Evolutionary conservation across 805 yeast species (phyloP), one percentile per base, ranked within the genome.

Genomic region (Candida stauntonica): DNA sequence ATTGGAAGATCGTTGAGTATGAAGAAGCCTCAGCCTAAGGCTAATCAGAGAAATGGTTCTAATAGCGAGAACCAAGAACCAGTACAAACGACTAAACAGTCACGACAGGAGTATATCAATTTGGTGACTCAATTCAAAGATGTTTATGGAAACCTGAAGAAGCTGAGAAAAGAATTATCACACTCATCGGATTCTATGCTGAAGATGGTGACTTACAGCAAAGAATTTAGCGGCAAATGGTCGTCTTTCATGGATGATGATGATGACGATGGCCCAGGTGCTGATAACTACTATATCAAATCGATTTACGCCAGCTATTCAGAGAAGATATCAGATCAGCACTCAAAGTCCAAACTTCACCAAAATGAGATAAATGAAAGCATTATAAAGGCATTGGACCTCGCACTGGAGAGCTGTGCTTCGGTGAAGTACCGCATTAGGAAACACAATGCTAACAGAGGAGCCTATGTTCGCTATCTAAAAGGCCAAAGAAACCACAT

Each of bases 401-500:
- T 42, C 18, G 33, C 57, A 1, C 27, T 60, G 15, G 52, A 54
- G 11, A 38, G 41, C 14, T 62, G 63, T 38, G 40, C 51, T 1
- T 31, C 42, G 6, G 58, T 60, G 1, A 51, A 47, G 33, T 26
- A 36, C 2, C 52, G 50, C 18, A 46, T 65, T 15, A 57, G 55
- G 41, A 64, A 57, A 38, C 57, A 63, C 17, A 54, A 55, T 21
- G 36, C 50, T 1, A 44, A 61, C 30, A 61, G 62, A 44, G 60
- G 54, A 16, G 67, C 66, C 14, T 66, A 63, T 38, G 42, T 62
- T 2, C 36, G 19, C 9, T 49, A 47, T 24, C 35, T 32, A 42
- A 43, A 15, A 33, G 36, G 35, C 5, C 36, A 32, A 20, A 11
- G 26, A 12, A n/a, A n/a, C n/a, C 30, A 35, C 14, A 18, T 31